These are phyloP conservation scores for Malus hybrid DNA, from an alignment of 331 rosid genomes.

Conservation along the genomic window DNA sequence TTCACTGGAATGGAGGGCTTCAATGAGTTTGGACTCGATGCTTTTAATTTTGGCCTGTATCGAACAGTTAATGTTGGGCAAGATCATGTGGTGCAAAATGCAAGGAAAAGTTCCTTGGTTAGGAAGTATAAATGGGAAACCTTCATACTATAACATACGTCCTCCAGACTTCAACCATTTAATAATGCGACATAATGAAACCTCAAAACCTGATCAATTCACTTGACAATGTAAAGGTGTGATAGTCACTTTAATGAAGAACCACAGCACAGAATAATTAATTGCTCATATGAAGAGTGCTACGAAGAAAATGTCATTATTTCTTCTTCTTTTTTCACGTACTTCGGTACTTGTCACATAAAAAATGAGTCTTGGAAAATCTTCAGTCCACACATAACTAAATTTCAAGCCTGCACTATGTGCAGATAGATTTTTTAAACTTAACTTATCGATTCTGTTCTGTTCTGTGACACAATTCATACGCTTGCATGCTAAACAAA, in stretches of 20 bases:
- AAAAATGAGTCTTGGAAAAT: background rate
- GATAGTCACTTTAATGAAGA: background rate
- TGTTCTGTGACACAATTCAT: background rate
- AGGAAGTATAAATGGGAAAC: background rate
- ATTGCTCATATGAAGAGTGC: background rate
- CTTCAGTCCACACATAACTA: background rate
- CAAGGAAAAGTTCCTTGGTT: background rate
- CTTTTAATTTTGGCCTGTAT: conserved; percentile 55
- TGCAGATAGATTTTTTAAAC: background rate
- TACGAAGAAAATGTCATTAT: background rate
- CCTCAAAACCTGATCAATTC: background rate
- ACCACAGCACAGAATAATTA: background rate
- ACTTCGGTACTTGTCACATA: background rate
- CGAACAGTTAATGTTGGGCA: conserved; percentile 22
- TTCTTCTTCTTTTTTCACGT: too few relatives aligned
- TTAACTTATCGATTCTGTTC: too few relatives aligned
- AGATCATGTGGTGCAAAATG: conserved; percentile 7
- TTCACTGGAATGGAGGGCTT: conserved; percentile 34
- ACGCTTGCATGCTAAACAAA: background rate
- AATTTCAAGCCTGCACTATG: background rate
- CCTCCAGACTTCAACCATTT: background rate
- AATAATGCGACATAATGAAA: background rate
- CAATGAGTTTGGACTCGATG: conserved; percentile 66
- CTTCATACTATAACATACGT: background rate
- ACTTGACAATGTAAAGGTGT: background rate